These are phyloP conservation scores for Xylaria sp. DNA, from an alignment of 495 filamentous ascomycete genomes.

Conservation along the genomic window DNA sequence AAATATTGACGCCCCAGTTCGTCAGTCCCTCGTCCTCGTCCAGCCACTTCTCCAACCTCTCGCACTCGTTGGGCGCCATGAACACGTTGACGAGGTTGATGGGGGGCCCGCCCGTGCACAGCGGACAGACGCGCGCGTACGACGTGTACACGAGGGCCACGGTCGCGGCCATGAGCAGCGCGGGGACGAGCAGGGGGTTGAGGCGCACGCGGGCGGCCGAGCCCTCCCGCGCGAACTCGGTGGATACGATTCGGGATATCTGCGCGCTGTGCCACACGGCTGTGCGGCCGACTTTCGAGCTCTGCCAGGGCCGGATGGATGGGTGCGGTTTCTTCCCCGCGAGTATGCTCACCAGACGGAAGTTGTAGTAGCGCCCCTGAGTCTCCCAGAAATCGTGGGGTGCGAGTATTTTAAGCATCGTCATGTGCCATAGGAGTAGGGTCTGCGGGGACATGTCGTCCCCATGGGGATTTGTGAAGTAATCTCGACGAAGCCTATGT, in stretches of 20 bases:
- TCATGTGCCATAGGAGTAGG: conserved; percentile 37
- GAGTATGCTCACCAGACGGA: neutral
- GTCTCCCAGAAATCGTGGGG: conserved; percentile 27
- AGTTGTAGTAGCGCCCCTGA: conserved; percentile 13
- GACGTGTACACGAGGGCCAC: conserved; percentile 31
- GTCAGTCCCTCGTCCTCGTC: conserved; percentile 32
- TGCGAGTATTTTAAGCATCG: conserved; percentile 34
- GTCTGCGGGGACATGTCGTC: conserved; percentile 29
- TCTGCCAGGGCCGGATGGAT: conserved; percentile 29
- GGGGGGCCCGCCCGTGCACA: conserved; percentile 25
- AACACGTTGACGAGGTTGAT: conserved; percentile 31
- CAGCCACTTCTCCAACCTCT: conserved; percentile 32
- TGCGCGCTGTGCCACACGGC: conserved; percentile 37
- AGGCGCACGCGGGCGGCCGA: conserved; percentile 15
- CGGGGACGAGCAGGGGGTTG: conserved; percentile 35
- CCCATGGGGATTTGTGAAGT: conserved; percentile 10
- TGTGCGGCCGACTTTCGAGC: conserved; percentile 22
- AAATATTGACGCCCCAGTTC: conserved; percentile 31
- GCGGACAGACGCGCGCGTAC: conserved; percentile 29
- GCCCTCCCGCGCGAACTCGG: neutral
- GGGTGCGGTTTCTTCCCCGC: conserved; percentile 12
- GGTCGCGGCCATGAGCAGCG: conserved; percentile 37
- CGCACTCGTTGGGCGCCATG: conserved; percentile 17
- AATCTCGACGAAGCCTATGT: conserved; percentile 18
- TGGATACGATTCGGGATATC: conserved; percentile 30